A percentile compares a stretch with the other conserved stretches of the same genome.
These are phyloP conservation scores for Singerocomus inundabilis DNA, from an alignment of 1,284 basidiomycete genomes.

Conservation along the genomic window DNA sequence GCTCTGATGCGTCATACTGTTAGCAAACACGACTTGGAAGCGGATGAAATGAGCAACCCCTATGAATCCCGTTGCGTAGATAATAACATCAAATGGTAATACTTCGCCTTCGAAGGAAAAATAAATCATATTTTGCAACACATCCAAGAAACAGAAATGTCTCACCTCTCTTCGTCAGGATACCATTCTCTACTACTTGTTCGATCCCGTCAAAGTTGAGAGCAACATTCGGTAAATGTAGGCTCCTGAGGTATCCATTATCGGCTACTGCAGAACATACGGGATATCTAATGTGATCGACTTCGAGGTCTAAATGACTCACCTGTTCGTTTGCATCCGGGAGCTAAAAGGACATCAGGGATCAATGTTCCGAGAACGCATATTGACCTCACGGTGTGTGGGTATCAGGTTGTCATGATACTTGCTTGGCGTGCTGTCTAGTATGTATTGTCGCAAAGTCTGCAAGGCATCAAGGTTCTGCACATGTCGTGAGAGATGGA, in stretches of 20 bases:
- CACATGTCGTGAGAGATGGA: background rate
- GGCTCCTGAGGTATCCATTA: slow-evolving; percentile 39
- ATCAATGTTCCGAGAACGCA: background rate
- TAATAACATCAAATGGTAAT: slow-evolving; percentile 33
- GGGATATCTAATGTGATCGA: background rate
- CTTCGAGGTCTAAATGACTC: background rate
- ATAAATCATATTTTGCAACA: background rate
- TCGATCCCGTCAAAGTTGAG: slow-evolving; percentile 41
- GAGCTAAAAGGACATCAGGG: slow-evolving; percentile 21
- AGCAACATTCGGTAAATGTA: slow-evolving; percentile 42
- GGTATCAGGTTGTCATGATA: slow-evolving; percentile 40
- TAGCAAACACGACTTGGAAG: background rate
- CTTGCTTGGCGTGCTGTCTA: slow-evolving; percentile 31
- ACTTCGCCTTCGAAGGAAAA: slow-evolving; percentile 20
- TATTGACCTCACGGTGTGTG: slow-evolving; percentile 31
- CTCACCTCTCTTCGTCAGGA: slow-evolving; percentile 37
- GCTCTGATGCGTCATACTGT: slow-evolving; percentile 21
- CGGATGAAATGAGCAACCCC: slow-evolving; percentile 16
- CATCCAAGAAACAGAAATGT: background rate
- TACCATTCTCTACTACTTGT: slow-evolving; percentile 37
- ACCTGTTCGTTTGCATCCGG: slow-evolving; percentile 40
- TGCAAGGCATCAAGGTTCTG: slow-evolving; percentile 12
- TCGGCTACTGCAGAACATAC: slow-evolving; percentile 33
- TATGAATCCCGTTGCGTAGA: slow-evolving; percentile 36
- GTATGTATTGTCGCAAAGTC: slow-evolving; percentile 33